Base-by-base conservation (phyloP, 169 alveolate species). In the Plasmodium inui region DNA sequence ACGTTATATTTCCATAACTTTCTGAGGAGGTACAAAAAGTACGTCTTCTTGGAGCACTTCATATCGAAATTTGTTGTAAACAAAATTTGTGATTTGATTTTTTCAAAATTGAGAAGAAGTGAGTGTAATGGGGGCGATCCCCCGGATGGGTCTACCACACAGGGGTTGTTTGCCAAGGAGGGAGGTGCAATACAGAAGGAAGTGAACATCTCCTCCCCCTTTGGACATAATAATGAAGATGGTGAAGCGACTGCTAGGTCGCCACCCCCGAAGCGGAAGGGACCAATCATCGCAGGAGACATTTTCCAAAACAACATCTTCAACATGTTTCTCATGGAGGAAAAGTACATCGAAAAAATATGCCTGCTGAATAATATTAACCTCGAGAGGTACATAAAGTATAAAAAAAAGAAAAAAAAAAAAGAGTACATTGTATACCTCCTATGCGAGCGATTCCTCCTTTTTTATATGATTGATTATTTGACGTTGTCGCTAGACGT, bases 401-500 rank as follows among this genome's bases (percentile, higher is more conserved):
- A 89, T 89, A 89, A 89, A 19, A 89, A 71, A 39, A 89, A 89
- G 46, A 89, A 89, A 32, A 80, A 89, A 46, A 89, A 89, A 80
- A 89, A 81, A 37, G 94, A 89, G 53, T 89, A 89, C 46, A 73
- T 73, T 26, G 94, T 89, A 0, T 89, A 89, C 72, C 72, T 89
- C 37, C 39, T 89, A 17, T 89, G 94, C 50, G 94, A 89, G 72
- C 46, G 94, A 32, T 89, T 89, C 28, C 61, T 89, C 17, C 70
- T 89, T 44, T 89, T 89, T 67, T 89, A 89, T 26, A 89, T 89
- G 94, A 89, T 89, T 9, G 94, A 89, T 80, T 89, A 89, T 41
- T 80, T 89, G 67, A 89, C 94, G 1, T 22, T 89, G 10, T 89
- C 94, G 8, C 57, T 89, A 12, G 90, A 89, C 72, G 83, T 89